Conservation (phyloP, 2,329 filamentous ascomycete species). For the Neofusicoccum sp. region DNA sequence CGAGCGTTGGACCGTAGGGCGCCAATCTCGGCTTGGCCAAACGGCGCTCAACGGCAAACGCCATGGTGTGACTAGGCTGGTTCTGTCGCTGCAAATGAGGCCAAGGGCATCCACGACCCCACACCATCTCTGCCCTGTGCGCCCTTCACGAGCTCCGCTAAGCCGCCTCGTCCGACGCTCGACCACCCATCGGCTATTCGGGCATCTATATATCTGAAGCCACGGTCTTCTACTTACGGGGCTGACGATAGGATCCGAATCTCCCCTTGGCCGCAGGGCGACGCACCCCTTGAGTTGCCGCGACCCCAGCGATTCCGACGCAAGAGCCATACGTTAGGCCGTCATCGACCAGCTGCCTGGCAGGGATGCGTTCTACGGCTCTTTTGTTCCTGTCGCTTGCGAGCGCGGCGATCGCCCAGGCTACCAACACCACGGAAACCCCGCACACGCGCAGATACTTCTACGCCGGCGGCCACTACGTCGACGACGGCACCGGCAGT, state of each 20-base stretch:
- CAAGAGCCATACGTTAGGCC: background rate
- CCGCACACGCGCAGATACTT: constrained; percentile 25
- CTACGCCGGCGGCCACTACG: constrained; percentile 29
- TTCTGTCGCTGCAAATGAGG: background rate
- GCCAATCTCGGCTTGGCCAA: background rate
- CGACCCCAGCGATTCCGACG: no score
- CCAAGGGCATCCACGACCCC: background rate
- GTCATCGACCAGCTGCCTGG: background rate
- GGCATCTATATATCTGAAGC: constrained; percentile 14
- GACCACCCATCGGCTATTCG: constrained; percentile 3
- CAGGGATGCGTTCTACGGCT: constrained; percentile 3
- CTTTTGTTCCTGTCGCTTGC: background rate
- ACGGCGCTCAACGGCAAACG: background rate
- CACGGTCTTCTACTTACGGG: background rate
- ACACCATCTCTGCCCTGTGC: background rate
- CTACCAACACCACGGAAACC: background rate
- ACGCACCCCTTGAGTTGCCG: background rate
- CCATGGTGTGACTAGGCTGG: background rate
- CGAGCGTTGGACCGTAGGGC: background rate
- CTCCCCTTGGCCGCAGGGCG: background rate
- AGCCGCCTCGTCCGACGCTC: background rate
- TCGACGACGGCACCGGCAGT: background rate
- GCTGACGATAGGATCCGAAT: no score
- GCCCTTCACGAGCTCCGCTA: background rate
- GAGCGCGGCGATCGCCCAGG: background rate